Evolutionary conservation across 2,329 filamentous ascomycete genomes (phyloP), one percentile per base, ranked within the genome.

Genomic region (Ophioceras dolichostomum): DNA sequence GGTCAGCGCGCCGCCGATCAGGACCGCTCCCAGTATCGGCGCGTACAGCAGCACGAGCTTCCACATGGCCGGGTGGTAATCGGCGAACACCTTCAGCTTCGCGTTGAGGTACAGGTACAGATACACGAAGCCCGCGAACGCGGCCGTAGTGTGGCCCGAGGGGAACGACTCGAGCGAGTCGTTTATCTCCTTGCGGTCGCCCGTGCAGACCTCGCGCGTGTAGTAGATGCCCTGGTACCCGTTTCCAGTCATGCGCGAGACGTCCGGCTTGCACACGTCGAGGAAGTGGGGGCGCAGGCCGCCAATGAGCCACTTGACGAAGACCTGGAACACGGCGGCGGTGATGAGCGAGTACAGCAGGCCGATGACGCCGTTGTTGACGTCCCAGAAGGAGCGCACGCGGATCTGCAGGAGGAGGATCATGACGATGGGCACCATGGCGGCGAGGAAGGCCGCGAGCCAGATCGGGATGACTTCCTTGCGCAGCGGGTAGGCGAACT

Each of bases 311-410:
- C 72, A 79, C 58, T 86, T 86, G 53, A 85, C 49, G 50, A 84
- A 79, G 45, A 85, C 79, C 50, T 86, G 81, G 60, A 86, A 83
- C 35, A 85, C 73, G n/a, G 79, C 76, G 4, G 77, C 77, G 5
- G 68, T 64, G 57, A 84, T 81, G 43, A 84, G 67, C 1, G 73
- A 66, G 62, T 85, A 85, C 1, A 84, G 58, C 0, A 85, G 68
- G 12, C 80, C 81, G 34, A 83, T 66, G 34, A 77, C 61, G 32
- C 71, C 79, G 51, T 85, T 85, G 62, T 84, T 84, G 49, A 75
- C 61, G 39, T 79, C 76, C 76, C 75, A 79, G 60, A 80, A 79
- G 7, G 70, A 77, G 39, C 73, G 70, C 33, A 83, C 65, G 34
- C 79, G 73, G 46, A 84, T 68, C 55, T 85, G 79, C 59, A 77